Evolutionary conservation across 2,329 filamentous ascomycete genomes (phyloP).

Genomic region (Aspergillus candidus): DNA sequence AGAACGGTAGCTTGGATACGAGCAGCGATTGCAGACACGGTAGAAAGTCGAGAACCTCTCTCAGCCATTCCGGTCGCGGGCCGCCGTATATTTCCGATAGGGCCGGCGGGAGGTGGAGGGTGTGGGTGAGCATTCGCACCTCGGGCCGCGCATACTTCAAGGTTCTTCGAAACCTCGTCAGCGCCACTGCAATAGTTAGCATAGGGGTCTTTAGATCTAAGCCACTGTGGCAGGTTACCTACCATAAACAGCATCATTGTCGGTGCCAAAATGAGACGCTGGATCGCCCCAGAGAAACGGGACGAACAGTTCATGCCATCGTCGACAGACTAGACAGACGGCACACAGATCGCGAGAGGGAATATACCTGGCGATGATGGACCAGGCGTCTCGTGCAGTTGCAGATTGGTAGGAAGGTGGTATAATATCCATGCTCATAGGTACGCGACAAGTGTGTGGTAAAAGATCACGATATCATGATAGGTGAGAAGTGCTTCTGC

Average conservation of each 20-base stretch:
- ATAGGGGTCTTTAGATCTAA: neutral
- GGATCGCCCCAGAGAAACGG: constrained; percentile 58
- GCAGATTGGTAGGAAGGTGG: constrained; percentile 57
- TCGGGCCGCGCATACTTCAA: constrained; percentile 48
- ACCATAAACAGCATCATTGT: constrained; percentile 57
- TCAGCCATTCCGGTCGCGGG: constrained; percentile 54
- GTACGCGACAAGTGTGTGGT: neutral
- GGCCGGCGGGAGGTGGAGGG: constrained; percentile 55
- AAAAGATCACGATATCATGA: neutral
- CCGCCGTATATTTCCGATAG: constrained; percentile 57
- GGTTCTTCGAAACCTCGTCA: constrained; percentile 54
- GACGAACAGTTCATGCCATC: constrained; percentile 55
- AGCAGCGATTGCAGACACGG: constrained; percentile 55
- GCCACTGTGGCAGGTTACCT: constrained; percentile 5
- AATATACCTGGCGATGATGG: constrained; percentile 52
- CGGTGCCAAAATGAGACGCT: constrained; percentile 55
- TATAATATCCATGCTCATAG: constrained; percentile 47
- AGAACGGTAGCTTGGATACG: constrained; percentile 55
- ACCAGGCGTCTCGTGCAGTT: constrained; percentile 50
- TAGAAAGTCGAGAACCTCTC: constrained; percentile 52
- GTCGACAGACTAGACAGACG: constrained; percentile 49
- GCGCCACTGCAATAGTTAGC: constrained; percentile 41
- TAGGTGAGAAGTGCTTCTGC: neutral
- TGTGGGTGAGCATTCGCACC: constrained; percentile 54
- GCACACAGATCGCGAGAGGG: constrained; percentile 52